A percentile compares a stretch with the other conserved stretches of the same genome.
These are phyloP conservation scores for Tausonia pullulans DNA, from an alignment of 1,284 basidiomycete genomes.

Conservation along the genomic window DNA sequence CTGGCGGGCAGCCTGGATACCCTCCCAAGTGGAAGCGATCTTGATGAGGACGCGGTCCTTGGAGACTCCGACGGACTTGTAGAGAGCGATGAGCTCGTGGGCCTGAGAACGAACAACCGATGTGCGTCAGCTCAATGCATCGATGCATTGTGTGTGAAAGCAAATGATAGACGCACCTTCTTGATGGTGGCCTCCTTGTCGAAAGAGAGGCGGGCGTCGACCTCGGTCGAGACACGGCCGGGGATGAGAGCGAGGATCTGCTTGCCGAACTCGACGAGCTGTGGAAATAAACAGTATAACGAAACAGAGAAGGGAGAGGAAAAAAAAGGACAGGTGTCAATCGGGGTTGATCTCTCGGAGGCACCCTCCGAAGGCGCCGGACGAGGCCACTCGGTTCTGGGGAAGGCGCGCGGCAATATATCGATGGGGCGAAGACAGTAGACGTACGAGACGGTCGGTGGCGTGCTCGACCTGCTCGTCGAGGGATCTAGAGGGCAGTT, in stretches of 20 bases:
- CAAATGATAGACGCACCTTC: conserved; percentile 44
- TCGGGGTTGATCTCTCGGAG: neutral
- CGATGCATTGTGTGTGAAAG: neutral
- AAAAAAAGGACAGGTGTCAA: neutral
- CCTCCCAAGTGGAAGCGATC: conserved; percentile 98
- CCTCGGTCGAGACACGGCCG: conserved; percentile 97
- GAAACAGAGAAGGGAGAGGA: conserved; percentile 16
- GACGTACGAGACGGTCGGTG: conserved; percentile 73
- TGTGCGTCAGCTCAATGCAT: conserved; percentile 10
- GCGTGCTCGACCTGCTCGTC: conserved; percentile 62
- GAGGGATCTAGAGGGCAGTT: neutral
- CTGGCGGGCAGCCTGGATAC: conserved; percentile 95
- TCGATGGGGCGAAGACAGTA: neutral
- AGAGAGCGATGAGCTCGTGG: conserved; percentile 84
- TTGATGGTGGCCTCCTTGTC: conserved; percentile 84
- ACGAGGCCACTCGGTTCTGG: neutral
- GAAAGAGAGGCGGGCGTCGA: conserved; percentile 93
- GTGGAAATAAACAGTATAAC: conserved; percentile 14
- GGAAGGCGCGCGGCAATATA: no score
- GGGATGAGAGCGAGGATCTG: conserved; percentile 94
- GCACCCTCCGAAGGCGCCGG: neutral
- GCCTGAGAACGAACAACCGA: conserved; percentile 43
- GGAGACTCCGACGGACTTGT: conserved; percentile 78
- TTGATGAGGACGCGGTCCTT: conserved; percentile 96
- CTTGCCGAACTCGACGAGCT: conserved; percentile 94